Evolutionary conservation across 1,284 basidiomycete species (phyloP).

Genomic region (Sanguinoderma infundibulare): DNA sequence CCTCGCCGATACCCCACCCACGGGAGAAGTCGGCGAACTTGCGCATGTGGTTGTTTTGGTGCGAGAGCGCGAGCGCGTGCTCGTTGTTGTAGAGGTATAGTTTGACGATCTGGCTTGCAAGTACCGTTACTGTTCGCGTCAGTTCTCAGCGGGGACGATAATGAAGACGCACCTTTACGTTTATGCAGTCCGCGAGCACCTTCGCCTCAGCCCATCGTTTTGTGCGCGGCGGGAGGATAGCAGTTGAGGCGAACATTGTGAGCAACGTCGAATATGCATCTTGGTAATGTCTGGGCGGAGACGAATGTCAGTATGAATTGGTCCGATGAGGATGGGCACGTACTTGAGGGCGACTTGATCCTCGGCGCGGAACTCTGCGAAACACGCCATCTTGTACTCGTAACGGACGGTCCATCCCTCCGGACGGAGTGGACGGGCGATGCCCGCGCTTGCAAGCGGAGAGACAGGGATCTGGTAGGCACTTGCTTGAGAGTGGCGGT

Average conservation of each 20-base stretch:
- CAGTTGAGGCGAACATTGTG: constrained; percentile 87
- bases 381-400: constrained; percentile 96
- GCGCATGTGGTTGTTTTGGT: constrained; percentile 84
- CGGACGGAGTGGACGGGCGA: constrained; percentile 67
- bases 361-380: constrained; percentile 93
- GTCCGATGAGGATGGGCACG: constrained; percentile 32
- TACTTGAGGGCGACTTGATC: constrained; percentile 88
- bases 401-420: constrained; percentile 97
- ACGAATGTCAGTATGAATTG: constrained; percentile 8
- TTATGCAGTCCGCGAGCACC: constrained; percentile 91
- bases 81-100: constrained; percentile 90
- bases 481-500: constrained; percentile 66
- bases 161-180: constrained; percentile 67
- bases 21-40: constrained; percentile 88
- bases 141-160: not conserved
- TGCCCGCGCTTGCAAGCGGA: constrained; percentile 45
- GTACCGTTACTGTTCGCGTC: not conserved
- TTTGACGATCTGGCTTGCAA: constrained; percentile 70
- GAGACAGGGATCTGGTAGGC: constrained; percentile 51
- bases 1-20: constrained; percentile 97
- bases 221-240: constrained; percentile 87
- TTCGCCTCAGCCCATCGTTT: constrained; percentile 99
- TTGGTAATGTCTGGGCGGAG: constrained; percentile 77
- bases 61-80: constrained; percentile 74
- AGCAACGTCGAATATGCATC: constrained; percentile 84